Evolutionary conservation across 2,329 filamentous ascomycete species (phyloP).

Genomic region (Zymoseptoria tritici): DNA sequence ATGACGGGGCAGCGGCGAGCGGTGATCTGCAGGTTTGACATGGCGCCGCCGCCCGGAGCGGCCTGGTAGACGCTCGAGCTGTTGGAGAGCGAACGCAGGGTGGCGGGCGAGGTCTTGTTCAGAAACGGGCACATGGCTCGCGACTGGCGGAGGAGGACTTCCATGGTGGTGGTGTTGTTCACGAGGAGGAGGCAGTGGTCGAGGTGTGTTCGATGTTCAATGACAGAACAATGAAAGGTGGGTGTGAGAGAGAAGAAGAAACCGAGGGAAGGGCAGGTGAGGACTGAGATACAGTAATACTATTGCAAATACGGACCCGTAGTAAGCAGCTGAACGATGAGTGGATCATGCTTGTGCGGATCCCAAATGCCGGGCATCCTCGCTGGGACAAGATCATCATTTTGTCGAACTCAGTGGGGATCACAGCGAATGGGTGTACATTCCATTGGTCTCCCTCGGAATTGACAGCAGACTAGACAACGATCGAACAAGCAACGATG

Average conservation of each 20-base stretch:
- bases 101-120: constrained; percentile 85
- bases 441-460: too few relatives aligned
- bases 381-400: too few relatives aligned
- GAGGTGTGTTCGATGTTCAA: neutral
- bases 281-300: too few relatives aligned
- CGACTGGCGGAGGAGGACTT: constrained; percentile 88
- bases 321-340: too few relatives aligned
- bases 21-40: constrained; percentile 93
- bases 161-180: constrained; percentile 53
- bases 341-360: too few relatives aligned
- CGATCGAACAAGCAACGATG: too few relatives aligned
- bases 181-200: neutral
- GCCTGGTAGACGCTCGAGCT: constrained; percentile 57
- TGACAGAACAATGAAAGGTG: neutral
- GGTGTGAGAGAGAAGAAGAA: neutral
- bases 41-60: constrained; percentile 75
- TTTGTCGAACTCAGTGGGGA: too few relatives aligned
- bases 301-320: too few relatives aligned
- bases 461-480: too few relatives aligned
- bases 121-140: constrained; percentile 96
- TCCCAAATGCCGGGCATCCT: too few relatives aligned
- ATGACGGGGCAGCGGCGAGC: constrained; percentile 96
- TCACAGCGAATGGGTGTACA: too few relatives aligned
- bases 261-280: too few relatives aligned
- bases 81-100: constrained; percentile 80